Evolutionary conservation across 2,329 filamentous ascomycete genomes (phyloP).

Genomic region (Pseudomassariella vexata): DNA sequence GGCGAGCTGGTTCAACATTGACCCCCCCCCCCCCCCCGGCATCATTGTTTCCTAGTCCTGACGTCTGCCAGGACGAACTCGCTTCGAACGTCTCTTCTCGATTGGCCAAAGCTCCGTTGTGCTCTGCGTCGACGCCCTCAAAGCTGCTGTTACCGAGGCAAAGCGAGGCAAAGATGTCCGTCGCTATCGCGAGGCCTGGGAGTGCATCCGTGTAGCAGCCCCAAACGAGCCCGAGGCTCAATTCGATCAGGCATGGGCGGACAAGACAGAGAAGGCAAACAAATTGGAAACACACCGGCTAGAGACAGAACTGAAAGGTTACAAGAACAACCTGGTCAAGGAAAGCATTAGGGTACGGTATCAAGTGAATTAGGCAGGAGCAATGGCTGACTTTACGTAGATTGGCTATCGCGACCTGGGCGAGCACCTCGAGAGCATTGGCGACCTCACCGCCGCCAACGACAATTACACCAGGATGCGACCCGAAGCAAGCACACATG

Average conservation of each 20-base stretch:
- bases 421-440: conserved; percentile 72
- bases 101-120: conserved; percentile 75
- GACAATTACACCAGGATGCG: conserved; percentile 84
- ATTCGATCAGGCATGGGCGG: conserved; percentile 71
- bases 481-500: conserved; percentile 77
- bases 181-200: conserved; percentile 64
- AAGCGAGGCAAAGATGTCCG: conserved; percentile 69
- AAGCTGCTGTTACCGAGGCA: conserved; percentile 68
- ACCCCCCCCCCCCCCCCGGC: not conserved
- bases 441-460: conserved; percentile 65
- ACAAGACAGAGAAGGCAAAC: conserved; percentile 59
- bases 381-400: conserved; percentile 45
- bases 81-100: conserved; percentile 72
- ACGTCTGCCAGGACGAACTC: conserved; percentile 63
- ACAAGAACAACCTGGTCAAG: conserved; percentile 96
- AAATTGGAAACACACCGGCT: conserved; percentile 67
- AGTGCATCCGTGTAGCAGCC: conserved; percentile 55
- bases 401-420: conserved; percentile 95
- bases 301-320: conserved; percentile 79
- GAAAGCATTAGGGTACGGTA: conserved; percentile 88
- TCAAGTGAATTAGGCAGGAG: no score
- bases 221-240: conserved; percentile 63
- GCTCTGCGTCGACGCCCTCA: conserved; percentile 74
- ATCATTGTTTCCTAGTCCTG: conserved; percentile 8
- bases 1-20: no score